Evolutionary conservation across 768 basidiomycete species (phyloP), one percentile per base, ranked within the genome.

Genomic region (Lactarius indigo): DNA sequence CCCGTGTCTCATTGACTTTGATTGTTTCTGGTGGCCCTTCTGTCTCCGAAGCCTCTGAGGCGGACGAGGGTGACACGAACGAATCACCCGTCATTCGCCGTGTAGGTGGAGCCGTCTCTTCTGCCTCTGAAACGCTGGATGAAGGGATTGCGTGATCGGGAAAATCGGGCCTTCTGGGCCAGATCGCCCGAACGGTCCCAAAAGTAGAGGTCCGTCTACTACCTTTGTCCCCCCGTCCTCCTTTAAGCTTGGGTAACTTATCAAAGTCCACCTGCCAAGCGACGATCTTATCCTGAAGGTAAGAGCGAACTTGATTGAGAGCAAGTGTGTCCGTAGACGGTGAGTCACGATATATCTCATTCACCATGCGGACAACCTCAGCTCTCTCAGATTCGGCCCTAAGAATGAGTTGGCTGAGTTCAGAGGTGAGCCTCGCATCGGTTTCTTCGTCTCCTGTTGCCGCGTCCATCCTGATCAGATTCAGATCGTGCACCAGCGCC

Each of bases 251-350:
- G 8, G 90, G 89, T 33, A 98, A 81, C 60, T 87, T 85, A 71
- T 94, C 91, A 70, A 96, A 94, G 74, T 98, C 94, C 68, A 85
- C 85, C 76, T 99, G 95, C 92, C 96, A 98, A n/a, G 91, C 92
- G 18, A 96, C 93, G 57, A 96, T 93, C 75, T 90, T 90, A 72
- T 96, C 94, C 78, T 98, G 96, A 56, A 95, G 83, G 66, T 87
- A 88, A 1, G 91, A 87, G 57, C 95, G 87, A 6, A 95, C 90
- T 70, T 86, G 85, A 68, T 95, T 98, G 59, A 96, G 82, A 42
- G 89, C 91, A 52, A 96, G 83, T 0, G 94, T 96, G 73, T 97
- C 94, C 23, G 85, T 90, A 59, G 93, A 86, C 1, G 85, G 72
- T 0, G 94, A 90, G 65, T 93, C 88, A 72, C 84, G 84, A 76